Evolutionary conservation across 768 basidiomycete genomes (phyloP).

Genomic region (Mycena capillaripes): DNA sequence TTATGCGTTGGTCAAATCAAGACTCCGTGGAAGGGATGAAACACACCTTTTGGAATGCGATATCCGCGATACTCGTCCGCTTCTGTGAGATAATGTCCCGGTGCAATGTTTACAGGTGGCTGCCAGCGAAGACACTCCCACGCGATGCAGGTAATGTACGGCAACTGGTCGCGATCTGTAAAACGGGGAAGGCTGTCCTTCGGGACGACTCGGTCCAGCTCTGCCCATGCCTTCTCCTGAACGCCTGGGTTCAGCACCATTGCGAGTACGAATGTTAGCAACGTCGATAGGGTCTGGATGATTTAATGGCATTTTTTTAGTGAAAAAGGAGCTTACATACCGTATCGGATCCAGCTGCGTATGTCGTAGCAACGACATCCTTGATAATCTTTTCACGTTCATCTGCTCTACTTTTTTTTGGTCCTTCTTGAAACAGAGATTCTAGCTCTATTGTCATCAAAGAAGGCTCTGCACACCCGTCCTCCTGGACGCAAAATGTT

Average conservation of each 20-base stretch:
- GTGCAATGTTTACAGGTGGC: conserved; percentile 21
- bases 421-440: conserved; percentile 27
- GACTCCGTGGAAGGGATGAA: conserved; percentile 34
- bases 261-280: conserved; percentile 52
- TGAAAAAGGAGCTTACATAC: conserved; percentile 40
- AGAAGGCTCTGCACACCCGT: conserved; percentile 36
- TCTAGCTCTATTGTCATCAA: conserved; percentile 38
- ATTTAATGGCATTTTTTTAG: not conserved
- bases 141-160: conserved; percentile 58
- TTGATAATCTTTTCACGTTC: conserved; percentile 38
- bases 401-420: conserved; percentile 23
- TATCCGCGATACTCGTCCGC: conserved; percentile 60
- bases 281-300: conserved; percentile 48
- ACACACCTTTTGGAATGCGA: conserved; percentile 60
- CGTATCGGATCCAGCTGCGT: conserved; percentile 58
- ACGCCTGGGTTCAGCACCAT: conserved; percentile 53
- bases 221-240: conserved; percentile 46
- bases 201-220: conserved; percentile 47
- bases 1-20: not conserved
- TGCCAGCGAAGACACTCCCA: conserved; percentile 54
- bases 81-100: conserved; percentile 41
- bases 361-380: conserved; percentile 45
- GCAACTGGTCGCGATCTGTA: conserved; percentile 46
- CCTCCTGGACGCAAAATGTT: conserved; percentile 9
- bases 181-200: conserved; percentile 39